These are phyloP conservation scores for Hypoxylon sp. DNA, from an alignment of 2,329 filamentous ascomycete species.

Conservation along the genomic window DNA sequence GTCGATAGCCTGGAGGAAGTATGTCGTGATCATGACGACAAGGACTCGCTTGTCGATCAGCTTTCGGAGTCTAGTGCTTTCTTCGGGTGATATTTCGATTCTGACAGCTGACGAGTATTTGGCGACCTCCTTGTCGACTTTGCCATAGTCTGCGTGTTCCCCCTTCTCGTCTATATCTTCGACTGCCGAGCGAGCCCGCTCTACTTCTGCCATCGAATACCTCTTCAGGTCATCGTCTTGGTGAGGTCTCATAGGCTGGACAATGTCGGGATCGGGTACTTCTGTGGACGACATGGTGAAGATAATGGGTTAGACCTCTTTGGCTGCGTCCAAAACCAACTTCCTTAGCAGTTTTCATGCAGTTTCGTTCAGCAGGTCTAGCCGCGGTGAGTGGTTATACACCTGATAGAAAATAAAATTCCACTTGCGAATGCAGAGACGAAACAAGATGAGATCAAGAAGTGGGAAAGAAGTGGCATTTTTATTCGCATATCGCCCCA, in stretches of 20 bases:
- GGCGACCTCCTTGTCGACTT: constrained; percentile 78
- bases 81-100: constrained; percentile 71
- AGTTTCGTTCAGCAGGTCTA: constrained; percentile 8
- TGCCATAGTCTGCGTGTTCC: constrained; percentile 65
- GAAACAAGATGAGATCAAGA: constrained; percentile 6
- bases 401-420: constrained; percentile 9
- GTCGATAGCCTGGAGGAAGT: constrained; percentile 79
- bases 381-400: not conserved
- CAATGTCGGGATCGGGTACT: constrained; percentile 49
- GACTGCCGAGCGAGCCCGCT: constrained; percentile 46
- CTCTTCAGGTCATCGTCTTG: constrained; percentile 47
- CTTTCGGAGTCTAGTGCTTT: constrained; percentile 72
- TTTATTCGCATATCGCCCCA: constrained; percentile 36
- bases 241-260: constrained; percentile 43
- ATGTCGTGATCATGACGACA: constrained; percentile 79
- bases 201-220: constrained; percentile 52
- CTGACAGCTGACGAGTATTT: constrained; percentile 73
- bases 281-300: constrained; percentile 51
- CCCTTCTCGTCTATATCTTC: constrained; percentile 63
- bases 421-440: constrained; percentile 4
- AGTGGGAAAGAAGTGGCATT: constrained; percentile 21
- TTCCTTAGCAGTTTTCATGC: constrained; percentile 12
- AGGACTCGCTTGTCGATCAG: constrained; percentile 79
- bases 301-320: constrained; percentile 6
- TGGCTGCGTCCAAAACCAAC: not conserved